Percentiles rank a stretch among this genome's conserved stretches.
phyloP scores from a whole-genome alignment of 345 rosid genomes.

The Ceriops tagal region DNA sequence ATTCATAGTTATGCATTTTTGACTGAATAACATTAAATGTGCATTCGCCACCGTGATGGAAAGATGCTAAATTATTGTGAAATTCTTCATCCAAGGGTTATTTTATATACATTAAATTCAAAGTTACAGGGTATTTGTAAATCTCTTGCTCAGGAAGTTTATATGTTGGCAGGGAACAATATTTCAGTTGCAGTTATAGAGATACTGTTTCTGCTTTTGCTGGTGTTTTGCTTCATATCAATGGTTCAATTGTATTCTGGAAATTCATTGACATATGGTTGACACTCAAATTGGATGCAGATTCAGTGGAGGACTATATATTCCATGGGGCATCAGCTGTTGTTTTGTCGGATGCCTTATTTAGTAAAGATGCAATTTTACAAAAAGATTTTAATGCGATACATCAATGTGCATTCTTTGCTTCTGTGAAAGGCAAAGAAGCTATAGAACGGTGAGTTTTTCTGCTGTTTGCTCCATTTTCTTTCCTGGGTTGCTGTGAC shows the following conservation, averaged over 20 bases:
- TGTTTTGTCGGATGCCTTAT: constrained; percentile 54
- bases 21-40: too few species aligned
- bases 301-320: constrained; percentile 42
- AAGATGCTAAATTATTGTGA: too few species aligned
- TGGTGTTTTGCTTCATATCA: background rate
- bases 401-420: constrained; percentile 35
- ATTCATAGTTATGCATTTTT: too few species aligned
- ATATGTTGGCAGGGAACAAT: too few species aligned
- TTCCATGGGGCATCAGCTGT: constrained; percentile 50
- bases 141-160: too few species aligned
- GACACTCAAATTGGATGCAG: constrained; percentile 30
- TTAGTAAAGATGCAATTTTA: constrained; percentile 40
- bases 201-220: too few species aligned
- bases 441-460: constrained; percentile 36
- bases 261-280: background rate
- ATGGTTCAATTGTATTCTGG: constrained; percentile 2
- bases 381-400: constrained; percentile 29
- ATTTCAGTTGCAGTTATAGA: too few species aligned
- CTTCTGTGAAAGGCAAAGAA: constrained; percentile 38
- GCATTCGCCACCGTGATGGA: too few species aligned
- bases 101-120: too few species aligned
- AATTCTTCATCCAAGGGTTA: too few species aligned
- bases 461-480: background rate
- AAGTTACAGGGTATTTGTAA: too few species aligned
- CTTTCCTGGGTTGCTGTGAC: background rate